Conservation (phyloP, 306 rosid species). For the Sicyos baderoa region DNA sequence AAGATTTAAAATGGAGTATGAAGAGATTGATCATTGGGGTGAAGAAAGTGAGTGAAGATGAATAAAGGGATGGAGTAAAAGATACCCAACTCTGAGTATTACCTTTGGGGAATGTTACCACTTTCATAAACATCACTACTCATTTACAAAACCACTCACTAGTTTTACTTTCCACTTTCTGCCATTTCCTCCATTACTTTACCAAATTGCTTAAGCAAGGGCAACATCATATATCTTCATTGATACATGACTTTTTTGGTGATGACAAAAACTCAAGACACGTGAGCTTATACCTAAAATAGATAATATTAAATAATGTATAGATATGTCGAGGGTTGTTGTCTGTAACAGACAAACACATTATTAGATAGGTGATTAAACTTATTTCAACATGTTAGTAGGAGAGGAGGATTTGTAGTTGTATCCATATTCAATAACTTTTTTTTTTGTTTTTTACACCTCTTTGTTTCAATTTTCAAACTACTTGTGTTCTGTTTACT, state of each 20-base stretch:
- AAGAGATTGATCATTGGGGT: background rate
- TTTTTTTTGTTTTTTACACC: background rate
- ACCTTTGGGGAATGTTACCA: slow-evolving; percentile 3
- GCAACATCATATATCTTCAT: no score
- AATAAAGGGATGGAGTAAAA: slow-evolving; percentile 4
- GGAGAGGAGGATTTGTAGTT: background rate
- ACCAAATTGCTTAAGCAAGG: background rate
- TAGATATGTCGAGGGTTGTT: no score
- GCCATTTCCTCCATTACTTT: background rate
- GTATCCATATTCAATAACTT: background rate
- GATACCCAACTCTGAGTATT: slow-evolving; percentile 9
- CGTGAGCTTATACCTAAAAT: no score
- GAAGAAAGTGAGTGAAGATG: slow-evolving; percentile 9
- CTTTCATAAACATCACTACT: slow-evolving; percentile 15
- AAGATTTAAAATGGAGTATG: background rate
- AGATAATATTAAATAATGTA: no score
- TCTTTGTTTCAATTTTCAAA: background rate
- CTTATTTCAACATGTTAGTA: background rate
- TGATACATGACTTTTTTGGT: no score
- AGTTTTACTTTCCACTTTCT: slow-evolving; percentile 1
- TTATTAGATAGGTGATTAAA: no score
- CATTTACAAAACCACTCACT: slow-evolving; percentile 7
- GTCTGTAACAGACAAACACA: no score
- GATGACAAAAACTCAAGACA: no score
- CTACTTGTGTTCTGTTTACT: background rate